Evolutionary conservation across 202 grass and related monocot genomes (phyloP).

Genomic region (Carex arenaria): DNA sequence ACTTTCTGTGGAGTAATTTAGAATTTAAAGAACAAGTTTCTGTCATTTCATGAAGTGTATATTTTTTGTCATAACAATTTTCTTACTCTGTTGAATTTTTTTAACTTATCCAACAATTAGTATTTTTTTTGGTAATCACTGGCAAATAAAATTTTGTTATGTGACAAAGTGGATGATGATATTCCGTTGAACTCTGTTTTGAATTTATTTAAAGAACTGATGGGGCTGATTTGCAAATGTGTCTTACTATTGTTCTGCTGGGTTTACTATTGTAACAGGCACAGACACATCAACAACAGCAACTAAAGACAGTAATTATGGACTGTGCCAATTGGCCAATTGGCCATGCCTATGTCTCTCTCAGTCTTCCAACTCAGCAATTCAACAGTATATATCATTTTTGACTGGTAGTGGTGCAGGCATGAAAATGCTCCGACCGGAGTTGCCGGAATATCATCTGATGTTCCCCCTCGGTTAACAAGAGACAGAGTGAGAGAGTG

Average conservation of each 20-base stretch:
- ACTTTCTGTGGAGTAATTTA: background rate
- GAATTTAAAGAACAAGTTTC: too few species aligned
- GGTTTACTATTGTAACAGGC: background rate
- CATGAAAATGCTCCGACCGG: constrained; percentile 39
- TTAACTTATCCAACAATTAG: background rate
- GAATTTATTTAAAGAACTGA: background rate
- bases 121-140: background rate
- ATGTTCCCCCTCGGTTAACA: constrained; percentile 1
- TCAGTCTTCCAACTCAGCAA: too few species aligned
- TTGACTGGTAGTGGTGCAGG: constrained; percentile 68
- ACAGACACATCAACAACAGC: constrained; percentile 35
- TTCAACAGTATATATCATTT: constrained; percentile 15
- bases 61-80: background rate
- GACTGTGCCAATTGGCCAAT: too few species aligned
- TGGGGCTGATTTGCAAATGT: background rate
- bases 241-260: background rate
- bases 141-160: background rate
- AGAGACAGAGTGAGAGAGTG: background rate
- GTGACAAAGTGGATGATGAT: background rate
- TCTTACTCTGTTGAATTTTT: background rate
- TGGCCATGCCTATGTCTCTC: too few species aligned
- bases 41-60: background rate
- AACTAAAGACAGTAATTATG: constrained; percentile 59
- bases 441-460: constrained; percentile 13
- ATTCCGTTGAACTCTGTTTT: background rate